Percentiles rank a stretch among this genome's conserved stretches.
Evolutionary conservation across 2,329 filamentous ascomycete species (phyloP).

Genomic region (Botrytis elliptica): DNA sequence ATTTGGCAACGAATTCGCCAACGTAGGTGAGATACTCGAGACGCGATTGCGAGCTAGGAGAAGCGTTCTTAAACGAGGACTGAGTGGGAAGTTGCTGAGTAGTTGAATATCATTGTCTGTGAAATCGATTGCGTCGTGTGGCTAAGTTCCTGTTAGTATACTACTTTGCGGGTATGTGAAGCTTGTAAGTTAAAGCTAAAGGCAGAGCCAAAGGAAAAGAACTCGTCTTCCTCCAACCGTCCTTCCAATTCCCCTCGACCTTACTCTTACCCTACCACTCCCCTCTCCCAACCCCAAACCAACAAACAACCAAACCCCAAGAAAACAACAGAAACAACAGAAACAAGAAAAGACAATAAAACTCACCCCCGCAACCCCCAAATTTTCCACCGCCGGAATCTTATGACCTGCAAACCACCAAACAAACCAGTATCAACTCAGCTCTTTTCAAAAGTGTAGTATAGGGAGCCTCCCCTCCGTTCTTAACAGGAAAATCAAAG

Average conservation of each 20-base stretch:
- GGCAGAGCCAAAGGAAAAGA: neutral
- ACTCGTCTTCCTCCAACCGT: neutral
- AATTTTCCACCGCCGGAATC: conserved; percentile 95
- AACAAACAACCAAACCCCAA: neutral
- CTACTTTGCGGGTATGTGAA: neutral
- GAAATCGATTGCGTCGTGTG: conserved; percentile 95
- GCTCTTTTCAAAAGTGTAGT: conserved; percentile 77
- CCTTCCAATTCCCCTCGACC: conserved; percentile 6
- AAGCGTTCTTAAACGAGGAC: conserved; percentile 81
- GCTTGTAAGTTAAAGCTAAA: neutral
- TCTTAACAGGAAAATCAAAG: conserved; percentile 67
- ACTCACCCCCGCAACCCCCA: conserved; percentile 89
- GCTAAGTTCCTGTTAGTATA: conserved; percentile 50
- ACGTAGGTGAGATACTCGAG: conserved; percentile 71
- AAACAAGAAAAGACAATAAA: conserved; percentile 14
- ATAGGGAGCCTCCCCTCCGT: conserved; percentile 61
- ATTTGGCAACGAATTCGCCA: conserved; percentile 76
- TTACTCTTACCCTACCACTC: conserved; percentile 12
- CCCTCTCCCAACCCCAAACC: neutral
- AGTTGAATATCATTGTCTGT: conserved; percentile 96
- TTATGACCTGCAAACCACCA: conserved; percentile 78
- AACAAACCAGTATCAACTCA: conserved; percentile 73
- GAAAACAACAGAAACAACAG: neutral
- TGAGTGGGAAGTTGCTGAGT: conserved; percentile 89
- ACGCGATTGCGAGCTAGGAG: conserved; percentile 89